Evolutionary conservation across 306 rosid genomes (phyloP).

Genomic region (Alnus rubra): DNA sequence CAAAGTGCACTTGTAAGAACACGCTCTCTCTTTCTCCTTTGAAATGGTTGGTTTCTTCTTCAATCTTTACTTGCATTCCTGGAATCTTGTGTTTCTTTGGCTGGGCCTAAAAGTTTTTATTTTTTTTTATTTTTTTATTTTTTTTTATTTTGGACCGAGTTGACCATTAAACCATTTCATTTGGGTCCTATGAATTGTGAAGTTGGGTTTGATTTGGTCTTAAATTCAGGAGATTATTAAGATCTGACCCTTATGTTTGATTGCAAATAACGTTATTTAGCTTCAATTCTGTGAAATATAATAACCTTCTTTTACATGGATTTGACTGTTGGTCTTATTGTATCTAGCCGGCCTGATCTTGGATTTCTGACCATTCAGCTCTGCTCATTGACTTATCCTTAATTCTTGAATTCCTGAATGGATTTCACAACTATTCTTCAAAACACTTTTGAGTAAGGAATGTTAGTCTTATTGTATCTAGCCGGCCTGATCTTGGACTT

Average conservation of each 20-base stretch:
- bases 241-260: slow-evolving; percentile 18
- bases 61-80: slow-evolving; percentile 8
- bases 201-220: slow-evolving; percentile 25
- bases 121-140: no score
- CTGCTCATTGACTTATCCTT: neutral
- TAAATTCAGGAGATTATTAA: slow-evolving; percentile 16
- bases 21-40: neutral
- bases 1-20: slow-evolving; percentile 86
- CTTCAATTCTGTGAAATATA: neutral
- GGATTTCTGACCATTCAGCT: neutral
- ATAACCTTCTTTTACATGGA: neutral
- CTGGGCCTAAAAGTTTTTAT: neutral
- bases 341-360: neutral
- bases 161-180: neutral
- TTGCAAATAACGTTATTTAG: neutral
- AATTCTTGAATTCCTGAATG: neutral
- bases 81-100: slow-evolving; percentile 5
- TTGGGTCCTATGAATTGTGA: slow-evolving; percentile 11
- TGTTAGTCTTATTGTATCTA: neutral
- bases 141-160: neutral
- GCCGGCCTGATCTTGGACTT: slow-evolving; percentile 1
- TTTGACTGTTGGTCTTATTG: neutral
- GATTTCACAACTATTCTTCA: slow-evolving; percentile 11
- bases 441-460: neutral
- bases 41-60: neutral